Conservation (phyloP, 2,329 filamentous ascomycete genomes). For the Xylaria polymorpha region DNA sequence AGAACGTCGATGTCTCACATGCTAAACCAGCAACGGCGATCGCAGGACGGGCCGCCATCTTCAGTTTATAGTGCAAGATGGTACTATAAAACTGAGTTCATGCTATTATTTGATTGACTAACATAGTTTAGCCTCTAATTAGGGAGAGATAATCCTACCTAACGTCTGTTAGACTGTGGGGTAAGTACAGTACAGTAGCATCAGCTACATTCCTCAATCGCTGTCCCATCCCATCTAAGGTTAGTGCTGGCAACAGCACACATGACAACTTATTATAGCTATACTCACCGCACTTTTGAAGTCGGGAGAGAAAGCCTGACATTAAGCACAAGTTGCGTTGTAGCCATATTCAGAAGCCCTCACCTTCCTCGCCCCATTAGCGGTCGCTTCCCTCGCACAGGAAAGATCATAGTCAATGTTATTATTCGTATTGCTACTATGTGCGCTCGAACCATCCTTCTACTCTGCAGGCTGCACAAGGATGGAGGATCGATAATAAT, state of each 20-base stretch:
- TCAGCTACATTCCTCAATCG: background rate
- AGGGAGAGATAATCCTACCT: background rate
- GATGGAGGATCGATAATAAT: background rate
- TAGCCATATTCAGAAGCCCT: background rate
- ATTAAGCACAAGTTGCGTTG: background rate
- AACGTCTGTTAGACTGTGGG: conserved; percentile 12
- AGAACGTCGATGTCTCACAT: conserved; percentile 66
- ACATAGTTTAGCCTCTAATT: background rate
- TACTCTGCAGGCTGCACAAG: background rate
- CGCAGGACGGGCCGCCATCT: conserved; percentile 51
- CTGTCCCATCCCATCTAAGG: background rate
- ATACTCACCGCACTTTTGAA: background rate
- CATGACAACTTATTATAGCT: background rate
- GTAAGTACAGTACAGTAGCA: conserved; percentile 16
- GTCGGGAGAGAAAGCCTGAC: background rate
- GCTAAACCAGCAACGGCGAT: conserved; percentile 65
- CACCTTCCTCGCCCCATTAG: too few species aligned
- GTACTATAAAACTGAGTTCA: background rate
- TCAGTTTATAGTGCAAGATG: background rate
- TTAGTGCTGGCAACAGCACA: background rate
- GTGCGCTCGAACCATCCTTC: background rate
- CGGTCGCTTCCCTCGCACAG: background rate
- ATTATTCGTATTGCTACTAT: background rate
- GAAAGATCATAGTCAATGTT: background rate
- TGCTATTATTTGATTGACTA: background rate